Evolutionary conservation across 176 grass and related monocot species (phyloP).

Genomic region (Thalia dealbata): DNA sequence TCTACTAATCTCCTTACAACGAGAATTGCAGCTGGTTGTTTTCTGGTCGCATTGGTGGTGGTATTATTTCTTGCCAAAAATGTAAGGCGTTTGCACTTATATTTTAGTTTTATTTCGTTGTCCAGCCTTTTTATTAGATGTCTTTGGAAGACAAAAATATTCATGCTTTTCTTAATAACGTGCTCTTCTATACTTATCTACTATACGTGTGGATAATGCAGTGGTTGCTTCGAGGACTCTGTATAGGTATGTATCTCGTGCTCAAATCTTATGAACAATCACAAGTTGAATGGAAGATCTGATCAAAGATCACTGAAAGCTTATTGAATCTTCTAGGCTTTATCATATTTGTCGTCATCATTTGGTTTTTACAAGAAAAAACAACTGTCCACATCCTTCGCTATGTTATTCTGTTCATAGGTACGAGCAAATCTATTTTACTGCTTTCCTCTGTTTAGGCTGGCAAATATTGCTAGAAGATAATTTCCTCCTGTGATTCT

Average conservation of each 20-base stretch:
- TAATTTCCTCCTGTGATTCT: neutral
- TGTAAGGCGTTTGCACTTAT: constrained; percentile 32
- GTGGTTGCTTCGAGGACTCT: constrained; percentile 95
- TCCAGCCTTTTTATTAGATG: constrained; percentile 13
- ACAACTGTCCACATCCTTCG: constrained; percentile 62
- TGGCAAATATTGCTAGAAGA: neutral
- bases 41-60: constrained; percentile 77
- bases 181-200: constrained; percentile 21
- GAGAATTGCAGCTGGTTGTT: constrained; percentile 82
- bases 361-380: constrained; percentile 78
- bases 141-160: neutral
- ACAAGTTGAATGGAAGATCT: neutral
- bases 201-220: constrained; percentile 35
- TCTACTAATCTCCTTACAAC: constrained; percentile 81
- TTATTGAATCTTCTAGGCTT: constrained; percentile 51
- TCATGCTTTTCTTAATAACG: constrained; percentile 18
- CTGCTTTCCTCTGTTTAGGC: neutral
- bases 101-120: neutral
- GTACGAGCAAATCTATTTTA: constrained; percentile 24
- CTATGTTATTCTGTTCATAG: constrained; percentile 95
- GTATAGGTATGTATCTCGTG: constrained; percentile 53
- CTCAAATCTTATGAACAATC: neutral
- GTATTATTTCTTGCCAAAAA: constrained; percentile 91
- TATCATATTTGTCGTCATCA: constrained; percentile 69
- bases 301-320: neutral